These are phyloP conservation scores for Alternaria sp. DNA, from an alignment of 2,329 filamentous ascomycete genomes.

Conservation along the genomic window DNA sequence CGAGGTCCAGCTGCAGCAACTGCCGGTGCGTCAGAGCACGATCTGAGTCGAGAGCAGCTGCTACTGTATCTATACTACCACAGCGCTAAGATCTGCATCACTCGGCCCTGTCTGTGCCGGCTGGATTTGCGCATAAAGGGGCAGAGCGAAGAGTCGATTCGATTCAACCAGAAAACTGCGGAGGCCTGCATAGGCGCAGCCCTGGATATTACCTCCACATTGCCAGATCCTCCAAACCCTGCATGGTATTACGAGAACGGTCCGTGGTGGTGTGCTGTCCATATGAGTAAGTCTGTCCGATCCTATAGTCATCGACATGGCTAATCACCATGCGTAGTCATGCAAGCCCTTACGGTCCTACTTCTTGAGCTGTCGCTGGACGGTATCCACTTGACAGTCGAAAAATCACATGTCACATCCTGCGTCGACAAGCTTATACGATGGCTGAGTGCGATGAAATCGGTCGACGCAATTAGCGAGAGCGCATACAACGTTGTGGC, in stretches of 20 bases:
- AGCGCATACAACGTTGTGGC: constrained; percentile 36
- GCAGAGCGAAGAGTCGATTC: constrained; percentile 39
- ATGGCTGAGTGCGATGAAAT: constrained; percentile 44
- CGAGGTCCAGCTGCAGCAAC: constrained; percentile 13
- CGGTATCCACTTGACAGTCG: constrained; percentile 31
- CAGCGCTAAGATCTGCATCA: constrained; percentile 48
- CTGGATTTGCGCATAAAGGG: constrained; percentile 43
- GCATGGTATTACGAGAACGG: constrained; percentile 25
- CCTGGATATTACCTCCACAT: constrained; percentile 34
- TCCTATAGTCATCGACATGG: not conserved
- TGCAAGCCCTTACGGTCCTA: constrained; percentile 51
- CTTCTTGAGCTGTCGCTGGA: constrained; percentile 48
- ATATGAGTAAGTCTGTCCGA: constrained; percentile 22
- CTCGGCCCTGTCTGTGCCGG: constrained; percentile 50
- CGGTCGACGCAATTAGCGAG: constrained; percentile 35
- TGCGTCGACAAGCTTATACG: constrained; percentile 38
- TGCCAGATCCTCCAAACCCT: constrained; percentile 39
- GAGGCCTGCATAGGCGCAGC: constrained; percentile 48
- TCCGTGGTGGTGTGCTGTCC: constrained; percentile 53
- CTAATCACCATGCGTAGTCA: constrained; percentile 30
- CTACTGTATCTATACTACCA: constrained; percentile 41
- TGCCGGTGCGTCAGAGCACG: not conserved
- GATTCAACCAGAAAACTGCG: constrained; percentile 43
- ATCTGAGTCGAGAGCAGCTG: constrained; percentile 22
- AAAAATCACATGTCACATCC: constrained; percentile 31